These are phyloP conservation scores for Chondrostereum purpureum DNA, from an alignment of 1,284 basidiomycete species.

Conservation along the genomic window DNA sequence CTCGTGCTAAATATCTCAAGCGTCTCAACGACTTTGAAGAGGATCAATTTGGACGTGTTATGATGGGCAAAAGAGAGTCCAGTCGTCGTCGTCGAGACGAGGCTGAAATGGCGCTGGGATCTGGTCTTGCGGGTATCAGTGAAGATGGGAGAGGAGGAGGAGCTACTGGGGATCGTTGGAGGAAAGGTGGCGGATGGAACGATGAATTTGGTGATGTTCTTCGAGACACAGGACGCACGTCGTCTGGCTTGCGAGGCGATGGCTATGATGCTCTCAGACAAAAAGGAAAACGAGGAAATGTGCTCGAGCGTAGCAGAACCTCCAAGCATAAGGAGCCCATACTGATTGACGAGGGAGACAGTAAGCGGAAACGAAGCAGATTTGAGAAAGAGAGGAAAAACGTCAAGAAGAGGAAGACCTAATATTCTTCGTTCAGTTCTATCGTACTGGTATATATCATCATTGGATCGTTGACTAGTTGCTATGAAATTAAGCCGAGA, in stretches of 20 bases:
- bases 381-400: slow-evolving; percentile 72
- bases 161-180: slow-evolving; percentile 35
- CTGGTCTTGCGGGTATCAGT: slow-evolving; percentile 33
- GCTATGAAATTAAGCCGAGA: too few relatives aligned
- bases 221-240: slow-evolving; percentile 42
- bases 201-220: slow-evolving; percentile 84
- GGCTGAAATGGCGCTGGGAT: slow-evolving; percentile 87
- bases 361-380: slow-evolving; percentile 59
- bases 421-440: too few relatives aligned
- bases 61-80: slow-evolving; percentile 88
- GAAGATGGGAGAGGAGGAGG: slow-evolving; percentile 29
- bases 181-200: slow-evolving; percentile 70
- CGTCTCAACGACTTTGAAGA: slow-evolving; percentile 92
- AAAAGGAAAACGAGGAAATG: slow-evolving; percentile 58
- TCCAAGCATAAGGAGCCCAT: slow-evolving; percentile 34
- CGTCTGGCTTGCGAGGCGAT: slow-evolving; percentile 42
- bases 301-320: slow-evolving; percentile 46
- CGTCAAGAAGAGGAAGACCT: slow-evolving; percentile 37
- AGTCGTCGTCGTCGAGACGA: slow-evolving; percentile 80
- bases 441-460: too few relatives aligned
- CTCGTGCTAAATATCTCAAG: slow-evolving; percentile 72
- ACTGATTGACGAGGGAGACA: slow-evolving; percentile 34
- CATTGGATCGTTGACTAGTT: too few relatives aligned
- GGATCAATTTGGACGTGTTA: slow-evolving; percentile 88
- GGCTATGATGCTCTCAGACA: slow-evolving; percentile 73